These are phyloP conservation scores for Bacidia rubella DNA, from an alignment of 495 filamentous ascomycete genomes.

Conservation along the genomic window DNA sequence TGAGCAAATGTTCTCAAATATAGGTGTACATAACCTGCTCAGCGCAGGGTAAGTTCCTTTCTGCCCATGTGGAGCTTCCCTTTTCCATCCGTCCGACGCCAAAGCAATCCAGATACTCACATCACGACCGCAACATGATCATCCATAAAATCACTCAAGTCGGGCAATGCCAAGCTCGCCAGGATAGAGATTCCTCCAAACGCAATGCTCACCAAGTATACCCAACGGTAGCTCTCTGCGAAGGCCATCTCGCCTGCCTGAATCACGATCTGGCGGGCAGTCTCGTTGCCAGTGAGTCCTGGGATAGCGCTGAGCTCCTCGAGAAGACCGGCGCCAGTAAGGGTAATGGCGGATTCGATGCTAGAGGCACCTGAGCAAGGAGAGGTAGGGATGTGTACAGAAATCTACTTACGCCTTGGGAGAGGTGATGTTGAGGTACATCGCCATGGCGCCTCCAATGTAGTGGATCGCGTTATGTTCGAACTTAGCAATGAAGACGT, in stretches of 20 bases:
- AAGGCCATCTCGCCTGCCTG: constrained; percentile 48
- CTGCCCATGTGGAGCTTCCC: too few species aligned
- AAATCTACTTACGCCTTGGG: constrained; percentile 3
- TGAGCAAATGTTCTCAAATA: neutral
- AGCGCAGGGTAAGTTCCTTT: too few species aligned
- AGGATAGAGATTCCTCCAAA: constrained; percentile 52
- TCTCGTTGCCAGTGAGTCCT: constrained; percentile 40
- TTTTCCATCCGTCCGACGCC: too few species aligned
- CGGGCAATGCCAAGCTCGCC: constrained; percentile 47
- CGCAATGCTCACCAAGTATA: constrained; percentile 54
- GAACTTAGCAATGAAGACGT: constrained; percentile 57
- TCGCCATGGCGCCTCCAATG: constrained; percentile 40
- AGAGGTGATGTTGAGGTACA: constrained; percentile 41
- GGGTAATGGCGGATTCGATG: constrained; percentile 37
- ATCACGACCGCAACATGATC: constrained; percentile 57
- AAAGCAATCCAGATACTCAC: neutral
- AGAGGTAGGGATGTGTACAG: constrained; percentile 17
- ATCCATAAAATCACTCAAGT: constrained; percentile 54
- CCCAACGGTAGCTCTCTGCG: constrained; percentile 50
- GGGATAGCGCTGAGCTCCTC: constrained; percentile 39
- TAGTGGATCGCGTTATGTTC: constrained; percentile 34
- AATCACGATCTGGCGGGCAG: constrained; percentile 44
- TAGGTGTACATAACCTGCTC: neutral
- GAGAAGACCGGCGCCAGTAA: constrained; percentile 44
- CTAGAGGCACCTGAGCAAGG: constrained; percentile 4